Evolutionary conservation across 768 basidiomycete species (phyloP).

Genomic region (Podaxis sp.): DNA sequence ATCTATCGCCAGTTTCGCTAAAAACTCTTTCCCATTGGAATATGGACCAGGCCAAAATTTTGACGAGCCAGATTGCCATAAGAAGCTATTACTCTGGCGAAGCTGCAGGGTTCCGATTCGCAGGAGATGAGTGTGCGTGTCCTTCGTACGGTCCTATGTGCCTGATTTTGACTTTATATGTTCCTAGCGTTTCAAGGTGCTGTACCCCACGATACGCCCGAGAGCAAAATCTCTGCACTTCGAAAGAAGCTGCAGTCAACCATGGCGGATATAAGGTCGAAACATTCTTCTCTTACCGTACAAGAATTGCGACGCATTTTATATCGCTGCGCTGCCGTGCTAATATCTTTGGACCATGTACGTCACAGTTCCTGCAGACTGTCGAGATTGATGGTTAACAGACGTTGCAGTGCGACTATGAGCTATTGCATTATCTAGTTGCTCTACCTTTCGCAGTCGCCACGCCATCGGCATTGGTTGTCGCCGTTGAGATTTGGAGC

Average conservation of each 20-base stretch:
- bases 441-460: conserved; percentile 86
- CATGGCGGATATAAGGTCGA: conserved; percentile 64
- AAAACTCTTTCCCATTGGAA: conserved; percentile 58
- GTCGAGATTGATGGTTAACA: not conserved
- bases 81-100: conserved; percentile 92
- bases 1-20: conserved; percentile 44
- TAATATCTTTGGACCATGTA: conserved; percentile 71
- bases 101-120: conserved; percentile 74
- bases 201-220: conserved; percentile 58
- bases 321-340: conserved; percentile 80
- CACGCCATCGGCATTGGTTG: conserved; percentile 80
- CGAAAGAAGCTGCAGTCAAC: conserved; percentile 66
- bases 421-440: conserved; percentile 84
- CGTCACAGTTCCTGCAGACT: not conserved
- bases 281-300: conserved; percentile 71
- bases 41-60: conserved; percentile 76
- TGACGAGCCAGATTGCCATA: conserved; percentile 84
- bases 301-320: conserved; percentile 83
- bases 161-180: not conserved
- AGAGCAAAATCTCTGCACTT: conserved; percentile 61
- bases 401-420: conserved; percentile 68
- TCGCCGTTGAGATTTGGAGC: conserved; percentile 93
- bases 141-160: conserved; percentile 22
- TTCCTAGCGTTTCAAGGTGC: conserved; percentile 31
- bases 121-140: conserved; percentile 50